Evolutionary conservation across 768 basidiomycete species (phyloP), one percentile per base, ranked within the genome.

Genomic region (Dentipellis fragilis): DNA sequence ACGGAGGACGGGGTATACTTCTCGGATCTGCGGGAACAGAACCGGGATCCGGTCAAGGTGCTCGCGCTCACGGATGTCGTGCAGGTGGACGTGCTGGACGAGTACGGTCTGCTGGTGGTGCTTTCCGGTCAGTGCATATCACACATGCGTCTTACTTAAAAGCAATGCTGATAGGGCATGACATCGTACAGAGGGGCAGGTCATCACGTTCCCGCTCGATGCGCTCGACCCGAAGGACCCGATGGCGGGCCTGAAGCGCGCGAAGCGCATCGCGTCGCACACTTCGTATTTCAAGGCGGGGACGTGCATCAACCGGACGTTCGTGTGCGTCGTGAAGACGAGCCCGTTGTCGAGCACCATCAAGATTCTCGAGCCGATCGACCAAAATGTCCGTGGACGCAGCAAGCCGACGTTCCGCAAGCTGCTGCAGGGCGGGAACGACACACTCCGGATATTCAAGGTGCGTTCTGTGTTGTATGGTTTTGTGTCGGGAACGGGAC

Each of bases 271-370:
- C 65, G 90, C 95, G 0, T 88, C 92, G 0, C 94, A 97, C 68
- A 98, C 93, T 0, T 87, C 92, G 2, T 98, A 98, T 73, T 98
- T 99, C 81, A 98, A 98, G 70, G 87, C 91, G 9, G 96, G 96
- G 0, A 80, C 86, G 46, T 99, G 95, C 66, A 76, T 98, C 22
- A 91, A 89, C 38, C 81, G 85, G 57, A 89, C 90, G 16, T 80
- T 99, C 10, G 93, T 99, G 49, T 98, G 96, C 66, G 88, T 98
- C 48, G 95, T 98, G 66, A 99, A 98, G 72, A 89, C 92, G 1
- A 91, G 87, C 59, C 91, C 92, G 53, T 73, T 96, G 52, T 95
- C 93, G 16, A 97, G 92, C 62, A 98, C 95, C 19, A 96, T 98
- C 76, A 98, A 98, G 76, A 86, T 90, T 1, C 77, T 98, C 55